Evolutionary conservation across 1,139 yeast species (phyloP).

Genomic region (Magnusiomyces ingens): DNA sequence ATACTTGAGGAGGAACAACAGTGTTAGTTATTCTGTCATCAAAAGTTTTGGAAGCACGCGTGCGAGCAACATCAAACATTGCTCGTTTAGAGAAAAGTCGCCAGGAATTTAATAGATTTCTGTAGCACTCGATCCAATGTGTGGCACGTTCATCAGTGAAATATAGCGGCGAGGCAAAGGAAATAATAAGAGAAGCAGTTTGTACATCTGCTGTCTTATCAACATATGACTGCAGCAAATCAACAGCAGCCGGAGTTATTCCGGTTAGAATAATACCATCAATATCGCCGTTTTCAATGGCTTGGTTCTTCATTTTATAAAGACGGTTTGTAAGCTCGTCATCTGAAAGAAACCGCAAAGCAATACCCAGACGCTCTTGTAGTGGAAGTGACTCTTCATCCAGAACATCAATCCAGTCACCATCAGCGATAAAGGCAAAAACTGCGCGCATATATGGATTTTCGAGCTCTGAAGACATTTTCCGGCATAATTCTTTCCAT

Average conservation of each 20-base stretch:
- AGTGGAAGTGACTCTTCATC: constrained; percentile 86
- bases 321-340: constrained; percentile 51
- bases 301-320: constrained; percentile 62
- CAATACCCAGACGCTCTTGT: constrained; percentile 84
- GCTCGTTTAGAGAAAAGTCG: constrained; percentile 71
- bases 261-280: constrained; percentile 92
- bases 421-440: constrained; percentile 89
- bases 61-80: constrained; percentile 72
- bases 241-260: constrained; percentile 70
- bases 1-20: constrained; percentile 66
- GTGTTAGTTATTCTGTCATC: constrained; percentile 44
- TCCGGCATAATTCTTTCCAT: constrained; percentile 91
- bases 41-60: constrained; percentile 52
- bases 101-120: constrained; percentile 80
- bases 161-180: constrained; percentile 79
- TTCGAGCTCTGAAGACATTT: constrained; percentile 77
- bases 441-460: constrained; percentile 88
- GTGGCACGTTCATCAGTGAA: constrained; percentile 63
- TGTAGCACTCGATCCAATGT: constrained; percentile 66
- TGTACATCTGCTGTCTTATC: constrained; percentile 89
- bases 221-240: constrained; percentile 77
- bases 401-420: constrained; percentile 93
- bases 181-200: constrained; percentile 76
- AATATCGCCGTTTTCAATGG: constrained; percentile 69
- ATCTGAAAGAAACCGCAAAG: constrained; percentile 76